These are phyloP conservation scores for Wolfiporia cocos DNA, from an alignment of 1,284 basidiomycete species.

Conservation along the genomic window DNA sequence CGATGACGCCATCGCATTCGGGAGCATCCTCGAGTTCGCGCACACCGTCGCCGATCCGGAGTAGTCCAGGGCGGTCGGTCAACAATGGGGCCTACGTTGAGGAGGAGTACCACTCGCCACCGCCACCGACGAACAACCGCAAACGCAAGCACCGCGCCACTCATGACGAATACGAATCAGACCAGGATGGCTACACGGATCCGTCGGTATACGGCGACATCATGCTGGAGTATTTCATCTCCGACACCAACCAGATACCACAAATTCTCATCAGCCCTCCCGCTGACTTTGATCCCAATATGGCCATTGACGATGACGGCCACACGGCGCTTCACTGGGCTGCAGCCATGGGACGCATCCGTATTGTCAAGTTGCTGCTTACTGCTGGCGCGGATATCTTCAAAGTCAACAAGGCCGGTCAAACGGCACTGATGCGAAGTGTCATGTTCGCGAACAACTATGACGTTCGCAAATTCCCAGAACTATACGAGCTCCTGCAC, in stretches of 20 bases:
- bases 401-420: constrained; percentile 94
- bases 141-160: constrained; percentile 23
- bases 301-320: constrained; percentile 97
- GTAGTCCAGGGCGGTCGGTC: constrained; percentile 39
- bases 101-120: constrained; percentile 32
- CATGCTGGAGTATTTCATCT: constrained; percentile 98
- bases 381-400: constrained; percentile 96
- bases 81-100: constrained; percentile 33
- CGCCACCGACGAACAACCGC: constrained; percentile 26
- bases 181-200: constrained; percentile 38
- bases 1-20: constrained; percentile 82
- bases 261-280: constrained; percentile 87
- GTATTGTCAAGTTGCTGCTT: constrained; percentile 93
- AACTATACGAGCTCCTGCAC: constrained; percentile 95
- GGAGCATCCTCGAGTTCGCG: constrained; percentile 82
- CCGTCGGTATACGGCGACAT: constrained; percentile 82
- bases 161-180: constrained; percentile 23
- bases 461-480: constrained; percentile 98
- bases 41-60: constrained; percentile 81
- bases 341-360: constrained; percentile 97
- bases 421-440: constrained; percentile 96
- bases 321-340: constrained; percentile 99
- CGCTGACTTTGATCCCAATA: constrained; percentile 91
- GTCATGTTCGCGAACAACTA: constrained; percentile 99
- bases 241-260: constrained; percentile 93